phyloP scores from a whole-genome alignment of 2,329 filamentous ascomycete species.

The Pseudofabraea citricarpa region DNA sequence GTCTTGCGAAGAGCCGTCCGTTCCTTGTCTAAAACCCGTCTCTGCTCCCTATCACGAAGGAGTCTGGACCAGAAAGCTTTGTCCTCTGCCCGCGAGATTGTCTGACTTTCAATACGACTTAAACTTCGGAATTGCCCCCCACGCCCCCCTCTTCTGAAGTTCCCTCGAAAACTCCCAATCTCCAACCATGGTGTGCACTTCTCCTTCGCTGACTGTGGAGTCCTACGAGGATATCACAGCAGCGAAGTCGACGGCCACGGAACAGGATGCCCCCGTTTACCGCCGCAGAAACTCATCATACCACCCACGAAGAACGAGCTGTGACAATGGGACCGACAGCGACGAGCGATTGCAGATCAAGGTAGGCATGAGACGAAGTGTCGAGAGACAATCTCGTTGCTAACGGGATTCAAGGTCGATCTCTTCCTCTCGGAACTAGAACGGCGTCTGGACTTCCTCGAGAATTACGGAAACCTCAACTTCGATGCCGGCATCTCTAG shows the following conservation, averaged over 20 bases:
- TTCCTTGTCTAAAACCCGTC: too few species aligned
- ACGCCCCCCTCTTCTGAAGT: too few species aligned
- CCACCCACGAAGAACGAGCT: slow-evolving; percentile 46
- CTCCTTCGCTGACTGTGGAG: slow-evolving; percentile 27
- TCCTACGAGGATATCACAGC: slow-evolving; percentile 19
- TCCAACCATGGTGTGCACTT: slow-evolving; percentile 26
- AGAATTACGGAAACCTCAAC: slow-evolving; percentile 78
- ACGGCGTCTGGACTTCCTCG: slow-evolving; percentile 79
- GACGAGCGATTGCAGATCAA: slow-evolving; percentile 58
- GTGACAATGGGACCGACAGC: slow-evolving; percentile 57
- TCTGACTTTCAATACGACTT: too few species aligned
- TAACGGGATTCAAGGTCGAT: slow-evolving; percentile 54
- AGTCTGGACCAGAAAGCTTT: too few species aligned
- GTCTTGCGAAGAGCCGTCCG: neutral
- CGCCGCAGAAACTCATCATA: slow-evolving; percentile 51
- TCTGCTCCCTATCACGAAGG: too few species aligned
- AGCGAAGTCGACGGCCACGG: slow-evolving; percentile 16
- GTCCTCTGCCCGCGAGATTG: too few species aligned
- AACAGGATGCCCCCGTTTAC: slow-evolving; percentile 15
- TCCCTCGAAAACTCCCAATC: too few species aligned
- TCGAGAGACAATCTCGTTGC: too few species aligned
- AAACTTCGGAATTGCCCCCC: too few species aligned
- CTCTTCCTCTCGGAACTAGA: slow-evolving; percentile 82
- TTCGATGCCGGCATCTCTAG: slow-evolving; percentile 80
- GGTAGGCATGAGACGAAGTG: slow-evolving; percentile 30